Base-by-base conservation (phyloP, 345 rosid genomes). In the Theobroma cacao region DNA sequence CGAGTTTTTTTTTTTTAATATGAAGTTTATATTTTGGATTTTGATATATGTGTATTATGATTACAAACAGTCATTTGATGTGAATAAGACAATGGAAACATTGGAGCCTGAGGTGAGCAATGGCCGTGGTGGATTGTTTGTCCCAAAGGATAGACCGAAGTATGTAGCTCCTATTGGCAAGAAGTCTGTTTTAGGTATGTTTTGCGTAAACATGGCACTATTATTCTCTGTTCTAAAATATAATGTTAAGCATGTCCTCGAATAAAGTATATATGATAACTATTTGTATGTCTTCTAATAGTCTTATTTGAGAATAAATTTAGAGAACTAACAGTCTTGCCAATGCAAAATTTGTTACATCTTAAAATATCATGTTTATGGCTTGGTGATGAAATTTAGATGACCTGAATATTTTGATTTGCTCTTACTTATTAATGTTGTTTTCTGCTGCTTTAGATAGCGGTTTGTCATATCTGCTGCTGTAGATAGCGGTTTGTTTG, bases 61-160 rank as follows among this genome's bases (percentile, higher is more conserved):
- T 45, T 69, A 3, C 0, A 24, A 24, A 60, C 56, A 69, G 38
- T 33, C 58, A 28, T 74, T 83, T 58, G 89, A 86, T 74, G 72
- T 83, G n/a, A 73, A 86, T 50, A 85, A 79, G 71, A 71, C 81
- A 5, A 61, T 75, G 1, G 89, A 83, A 4, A 74, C 77, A 12
- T 33, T 75, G 78, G 91, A 84, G 68, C 79, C 88, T 28, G 91
- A 89, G 55, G 72, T 74, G 61, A 77, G 60, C 61, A 79, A 63
- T 18, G 79, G 15, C n/a, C 1, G 55, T 9, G 24, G 77, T 13
- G 87, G 87, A 63, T 81, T 88, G 24, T 79, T 75, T 80, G 26
- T 83, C 20, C 88, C 88, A 24, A 85, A 86, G 78, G 93, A 91
- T 77, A 88, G 84, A 67, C 47, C 47, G 15, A 20, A 64, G 15